These are phyloP conservation scores for Fusarium sp. DNA, from an alignment of 2,329 filamentous ascomycete genomes.

Conservation along the genomic window DNA sequence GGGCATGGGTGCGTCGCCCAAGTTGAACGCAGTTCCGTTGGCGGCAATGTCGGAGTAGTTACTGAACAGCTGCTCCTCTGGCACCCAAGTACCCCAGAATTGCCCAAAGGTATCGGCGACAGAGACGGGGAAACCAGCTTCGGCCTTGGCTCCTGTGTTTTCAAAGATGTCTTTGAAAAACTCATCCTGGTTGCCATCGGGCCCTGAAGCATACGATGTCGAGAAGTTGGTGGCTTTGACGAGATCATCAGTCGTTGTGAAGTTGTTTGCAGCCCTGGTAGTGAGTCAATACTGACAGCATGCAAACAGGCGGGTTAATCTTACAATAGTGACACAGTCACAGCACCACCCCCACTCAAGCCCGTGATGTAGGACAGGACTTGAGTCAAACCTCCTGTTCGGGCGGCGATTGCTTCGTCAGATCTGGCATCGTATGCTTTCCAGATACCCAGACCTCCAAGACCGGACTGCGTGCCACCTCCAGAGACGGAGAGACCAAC, in stretches of 20 bases:
- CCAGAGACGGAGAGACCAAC: constrained; percentile 49
- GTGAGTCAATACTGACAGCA: rapidly evolving
- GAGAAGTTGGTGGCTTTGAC: constrained; percentile 45
- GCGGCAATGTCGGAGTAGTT: constrained; percentile 47
- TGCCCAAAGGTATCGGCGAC: constrained; percentile 48
- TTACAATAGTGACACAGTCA: constrained; percentile 47
- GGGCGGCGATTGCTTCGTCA: constrained; percentile 22
- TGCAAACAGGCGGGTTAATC: not conserved
- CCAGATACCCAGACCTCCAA: constrained; percentile 50
- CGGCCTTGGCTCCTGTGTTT: constrained; percentile 42
- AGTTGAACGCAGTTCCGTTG: constrained; percentile 27
- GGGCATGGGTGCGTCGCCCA: constrained; percentile 48
- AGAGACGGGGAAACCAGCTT: constrained; percentile 46
- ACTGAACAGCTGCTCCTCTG: constrained; percentile 27
- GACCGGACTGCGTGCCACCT: constrained; percentile 49
- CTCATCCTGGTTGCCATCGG: constrained; percentile 24
- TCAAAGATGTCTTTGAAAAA: constrained; percentile 43
- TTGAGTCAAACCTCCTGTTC: constrained; percentile 47
- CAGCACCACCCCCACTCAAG: constrained; percentile 48
- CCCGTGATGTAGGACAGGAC: constrained; percentile 48
- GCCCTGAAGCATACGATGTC: constrained; percentile 31
- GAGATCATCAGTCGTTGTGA: constrained; percentile 38
- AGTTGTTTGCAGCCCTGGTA: constrained; percentile 47
- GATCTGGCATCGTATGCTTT: constrained; percentile 50
- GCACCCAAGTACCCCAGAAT: constrained; percentile 48